Evolutionary conservation across 768 basidiomycete genomes (phyloP), one percentile per base, ranked within the genome.

Genomic region (Panaeolus papilionaceus): DNA sequence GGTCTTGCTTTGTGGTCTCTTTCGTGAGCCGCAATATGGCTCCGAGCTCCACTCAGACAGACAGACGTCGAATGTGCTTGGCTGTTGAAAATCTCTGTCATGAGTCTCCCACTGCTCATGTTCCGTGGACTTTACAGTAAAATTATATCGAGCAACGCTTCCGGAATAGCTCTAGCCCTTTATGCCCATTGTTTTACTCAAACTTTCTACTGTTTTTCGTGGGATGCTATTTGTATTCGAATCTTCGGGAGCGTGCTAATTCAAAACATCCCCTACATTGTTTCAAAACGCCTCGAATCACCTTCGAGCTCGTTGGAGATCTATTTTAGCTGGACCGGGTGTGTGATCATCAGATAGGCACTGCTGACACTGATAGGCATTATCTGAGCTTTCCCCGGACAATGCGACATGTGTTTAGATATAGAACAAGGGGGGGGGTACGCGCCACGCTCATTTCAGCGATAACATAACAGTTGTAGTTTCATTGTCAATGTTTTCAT

Each of bases 401-500:
- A n/a, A 58, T 1, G 12, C 14, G 28, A 33, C 54, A 58, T 58
- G 54, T 58, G 54, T 58, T 58, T 28, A 28, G 54, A 26, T 26
- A 26, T 26, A 51, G 26, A 14, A 58, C 26, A 58, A 12, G 28
- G 54, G 54, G 54, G 28, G 20, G 3, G 8, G 28, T 58, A 33
- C 54, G 54, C 54, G 28, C 54, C 54, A 58, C 54, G 54, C 54
- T 58, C 54, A 58, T 58, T 58, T 58, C 54, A 58, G 28, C 54
- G 28, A 58, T 58, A 58, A 58, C 54, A 58, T 58, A 58, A 58
- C 54, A 58, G 26, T 4, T 28, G 54, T 33, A 14, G 54, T 58
- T 58, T 58, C 54, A 58, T 58, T 58, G 54, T 58, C 54, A 33
- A 33, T 58, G 28, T 58, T 58, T 58, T 58, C 54, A 58, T 58